Evolutionary conservation across 169 alveolate species (phyloP), one percentile per base, ranked within the genome.

Genomic region (Plasmodium inui): DNA sequence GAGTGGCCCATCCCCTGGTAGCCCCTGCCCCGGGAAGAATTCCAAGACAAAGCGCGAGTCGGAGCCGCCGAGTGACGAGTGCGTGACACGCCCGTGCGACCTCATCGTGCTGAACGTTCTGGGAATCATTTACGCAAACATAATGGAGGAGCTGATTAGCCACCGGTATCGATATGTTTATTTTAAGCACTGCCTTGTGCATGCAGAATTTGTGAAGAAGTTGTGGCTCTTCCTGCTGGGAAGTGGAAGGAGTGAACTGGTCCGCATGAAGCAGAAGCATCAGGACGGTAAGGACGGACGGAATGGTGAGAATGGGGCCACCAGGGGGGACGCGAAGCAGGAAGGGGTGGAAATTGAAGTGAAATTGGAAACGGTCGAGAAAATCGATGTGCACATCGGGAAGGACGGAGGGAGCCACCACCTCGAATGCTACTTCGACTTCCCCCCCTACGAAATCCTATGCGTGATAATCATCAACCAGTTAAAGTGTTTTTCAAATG

Each of bases 361-460:
- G 44, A 10, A 78, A 50, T 9, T 6, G 37, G 26, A 44, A 10
- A 0, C 10, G 55, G 55, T 19, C 34, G 83, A 37, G 8, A 6
- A 22, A 9, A 28, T 5, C 9, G 72, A 26, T 4, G 39, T 39
- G 19, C 17, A 22, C 6, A 32, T 28, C 37, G 30, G 12, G 19
- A 30, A 1, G 57, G 61, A 53, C 19, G 61, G 78, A 44, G 34
- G 72, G 30, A 82, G 37, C 22, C 28, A 30, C 6, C 19, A 81
- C 41, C 26, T 70, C 6, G 85, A 28, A 28, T 28, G n/a, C 34
- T 91, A 81, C 53, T 91, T 91, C 76, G 26, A 53, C 1, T 91
- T 91, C 28, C 95, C 95, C 28, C 95, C 95, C 3, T 82, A 76
- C 46, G 86, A 70, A 32, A 26, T 91, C 6, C 53, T 91, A 28